Conservation (phyloP, 2,329 filamentous ascomycete species). For the Penicillium italicum region DNA sequence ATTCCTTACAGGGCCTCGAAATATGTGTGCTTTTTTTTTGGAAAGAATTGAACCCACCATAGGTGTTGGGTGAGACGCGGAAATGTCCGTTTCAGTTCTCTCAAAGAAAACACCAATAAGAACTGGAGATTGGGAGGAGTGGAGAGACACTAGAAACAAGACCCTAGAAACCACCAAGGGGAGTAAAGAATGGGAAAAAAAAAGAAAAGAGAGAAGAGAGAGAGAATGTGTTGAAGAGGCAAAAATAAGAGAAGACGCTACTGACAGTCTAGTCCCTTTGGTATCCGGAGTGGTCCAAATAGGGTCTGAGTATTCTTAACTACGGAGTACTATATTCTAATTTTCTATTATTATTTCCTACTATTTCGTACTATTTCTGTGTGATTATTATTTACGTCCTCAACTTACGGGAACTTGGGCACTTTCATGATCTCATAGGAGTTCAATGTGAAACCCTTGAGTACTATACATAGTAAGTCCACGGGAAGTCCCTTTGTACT, state of each 20-base stretch:
- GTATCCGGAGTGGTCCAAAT: neutral
- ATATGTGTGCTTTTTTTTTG: neutral
- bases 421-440: conserved; percentile 2
- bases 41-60: conserved; percentile 2
- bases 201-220: neutral
- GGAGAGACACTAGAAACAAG: conserved; percentile 4
- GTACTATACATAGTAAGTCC: conserved; percentile 11
- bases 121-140: conserved; percentile 13
- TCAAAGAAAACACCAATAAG: conserved; percentile 1
- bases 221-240: neutral
- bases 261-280: conserved; percentile 3
- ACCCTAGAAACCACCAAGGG: neutral
- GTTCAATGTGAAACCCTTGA: conserved; percentile 15
- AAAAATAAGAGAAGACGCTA: neutral
- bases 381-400: too few species aligned
- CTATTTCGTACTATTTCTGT: too few species aligned
- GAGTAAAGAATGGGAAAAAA: neutral
- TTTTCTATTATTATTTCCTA: neutral
- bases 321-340: too few species aligned
- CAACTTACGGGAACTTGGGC: neutral
- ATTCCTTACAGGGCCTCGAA: conserved; percentile 10
- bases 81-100: conserved; percentile 5
- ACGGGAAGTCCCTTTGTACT: neutral
- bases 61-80: conserved; percentile 3
- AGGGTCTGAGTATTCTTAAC: neutral